Conservation (phyloP, 2,329 filamentous ascomycete species). For the Nannizziopsis barbatae region DNA sequence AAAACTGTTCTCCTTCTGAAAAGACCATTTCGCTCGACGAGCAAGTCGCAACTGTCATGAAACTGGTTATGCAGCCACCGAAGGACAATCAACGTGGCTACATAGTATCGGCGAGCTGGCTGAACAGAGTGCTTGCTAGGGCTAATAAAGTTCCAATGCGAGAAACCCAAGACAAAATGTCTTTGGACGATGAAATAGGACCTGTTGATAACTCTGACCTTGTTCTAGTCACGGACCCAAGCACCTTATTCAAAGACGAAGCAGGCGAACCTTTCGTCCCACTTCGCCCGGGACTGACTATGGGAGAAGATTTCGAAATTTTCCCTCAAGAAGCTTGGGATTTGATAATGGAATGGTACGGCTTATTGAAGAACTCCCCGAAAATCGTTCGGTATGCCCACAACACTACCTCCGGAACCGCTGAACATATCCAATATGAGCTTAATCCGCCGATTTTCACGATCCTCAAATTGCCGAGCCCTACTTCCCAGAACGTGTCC, state of each 20-base stretch:
- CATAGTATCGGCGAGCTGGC: conserved; percentile 68
- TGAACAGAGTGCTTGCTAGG: conserved; percentile 59
- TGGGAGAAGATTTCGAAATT: conserved; percentile 62
- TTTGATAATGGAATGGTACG: conserved; percentile 71
- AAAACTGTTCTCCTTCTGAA: conserved; percentile 18
- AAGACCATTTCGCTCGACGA: conserved; percentile 45
- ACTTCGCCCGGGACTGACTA: conserved; percentile 54
- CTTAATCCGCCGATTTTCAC: conserved; percentile 74
- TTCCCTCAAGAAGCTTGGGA: conserved; percentile 74
- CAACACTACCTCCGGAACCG: conserved; percentile 54
- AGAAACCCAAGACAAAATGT: conserved; percentile 48
- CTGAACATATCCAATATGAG: conserved; percentile 68
- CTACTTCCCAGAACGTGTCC: conserved; percentile 49
- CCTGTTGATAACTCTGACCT: conserved; percentile 82
- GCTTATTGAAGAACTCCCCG: conserved; percentile 55
- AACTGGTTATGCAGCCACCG: conserved; percentile 44
- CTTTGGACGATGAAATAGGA: conserved; percentile 54
- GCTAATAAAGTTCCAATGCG: conserved; percentile 47
- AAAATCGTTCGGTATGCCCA: conserved; percentile 67
- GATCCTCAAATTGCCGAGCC: conserved; percentile 62
- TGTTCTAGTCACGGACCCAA: conserved; percentile 47
- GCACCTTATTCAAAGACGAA: conserved; percentile 35
- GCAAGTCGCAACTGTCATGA: conserved; percentile 63
- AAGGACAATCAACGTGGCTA: conserved; percentile 64
- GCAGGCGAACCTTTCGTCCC: conserved; percentile 53